Evolutionary conservation across 1,284 basidiomycete genomes (phyloP).

Genomic region (Sutorius eximius): DNA sequence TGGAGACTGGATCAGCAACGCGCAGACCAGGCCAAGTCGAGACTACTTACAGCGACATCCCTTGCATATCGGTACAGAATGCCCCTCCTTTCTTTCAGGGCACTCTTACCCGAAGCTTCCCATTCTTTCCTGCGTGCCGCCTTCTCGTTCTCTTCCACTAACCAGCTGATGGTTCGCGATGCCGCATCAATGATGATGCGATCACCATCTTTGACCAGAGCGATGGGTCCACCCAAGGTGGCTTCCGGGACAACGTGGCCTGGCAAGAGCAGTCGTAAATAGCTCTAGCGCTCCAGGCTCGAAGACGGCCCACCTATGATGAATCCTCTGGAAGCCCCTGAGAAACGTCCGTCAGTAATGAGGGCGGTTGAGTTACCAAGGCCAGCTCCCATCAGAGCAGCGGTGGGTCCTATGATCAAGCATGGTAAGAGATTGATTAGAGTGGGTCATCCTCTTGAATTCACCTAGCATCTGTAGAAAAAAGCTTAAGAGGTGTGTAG

Average conservation of each 20-base stretch:
- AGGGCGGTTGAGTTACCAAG: conserved; percentile 88
- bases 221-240: conserved; percentile 92
- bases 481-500: conserved; percentile 5
- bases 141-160: conserved; percentile 81
- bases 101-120: conserved; percentile 61
- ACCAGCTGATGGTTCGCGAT: conserved; percentile 78
- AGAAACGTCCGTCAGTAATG: conserved; percentile 96
- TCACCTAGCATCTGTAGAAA: conserved; percentile 49
- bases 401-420: conserved; percentile 68
- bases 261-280: conserved; percentile 21
- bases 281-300: neutral
- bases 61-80: conserved; percentile 74
- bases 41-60: conserved; percentile 70
- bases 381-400: conserved; percentile 90
- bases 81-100: conserved; percentile 72
- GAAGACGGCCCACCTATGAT: conserved; percentile 55
- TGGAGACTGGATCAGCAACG: conserved; percentile 13
- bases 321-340: conserved; percentile 70
- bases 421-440: conserved; percentile 5
- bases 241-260: conserved; percentile 94
- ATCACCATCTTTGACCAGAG: conserved; percentile 91
- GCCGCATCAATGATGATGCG: conserved; percentile 80
- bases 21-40: neutral
- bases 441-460: neutral
- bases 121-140: conserved; percentile 69